Conservation (phyloP, 2,329 filamentous ascomycete species). For the Xylariaceae sp. region DNA sequence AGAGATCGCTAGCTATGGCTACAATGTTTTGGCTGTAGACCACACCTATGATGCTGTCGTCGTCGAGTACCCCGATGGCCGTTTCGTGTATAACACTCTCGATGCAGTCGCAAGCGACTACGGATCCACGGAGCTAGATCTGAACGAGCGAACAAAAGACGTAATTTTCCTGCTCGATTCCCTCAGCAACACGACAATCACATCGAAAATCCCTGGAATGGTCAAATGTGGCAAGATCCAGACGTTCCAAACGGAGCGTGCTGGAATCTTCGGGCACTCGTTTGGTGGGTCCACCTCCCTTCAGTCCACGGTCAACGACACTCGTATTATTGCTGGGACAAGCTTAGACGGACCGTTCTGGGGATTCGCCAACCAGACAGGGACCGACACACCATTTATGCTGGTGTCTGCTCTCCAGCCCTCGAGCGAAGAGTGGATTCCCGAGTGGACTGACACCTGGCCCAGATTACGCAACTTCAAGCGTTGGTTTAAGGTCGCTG, state of each 20-base stretch:
- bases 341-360: constrained; percentile 8
- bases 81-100: constrained; percentile 2
- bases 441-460: constrained; percentile 2
- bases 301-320: constrained; percentile 5
- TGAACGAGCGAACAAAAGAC: background rate
- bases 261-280: constrained; percentile 5
- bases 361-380: constrained; percentile 4
- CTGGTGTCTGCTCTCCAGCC: too few species aligned
- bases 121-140: too few species aligned
- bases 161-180: constrained; percentile 7
- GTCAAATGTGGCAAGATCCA: background rate
- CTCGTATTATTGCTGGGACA: constrained; percentile 4
- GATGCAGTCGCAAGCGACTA: background rate
- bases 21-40: constrained; percentile 7
- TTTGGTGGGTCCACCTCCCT: constrained; percentile 7
- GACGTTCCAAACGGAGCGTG: background rate
- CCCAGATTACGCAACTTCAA: constrained; percentile 1
- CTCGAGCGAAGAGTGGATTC: background rate
- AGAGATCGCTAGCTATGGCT: constrained; percentile 9
- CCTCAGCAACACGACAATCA: constrained; percentile 2
- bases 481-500: constrained; percentile 4
- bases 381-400: constrained; percentile 1
- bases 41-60: constrained; percentile 4
- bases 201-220: constrained; percentile 3
- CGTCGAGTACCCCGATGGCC: constrained; percentile 10